Evolutionary conservation across 1,284 basidiomycete genomes (phyloP).

Genomic region (Pseudozyma sp.): DNA sequence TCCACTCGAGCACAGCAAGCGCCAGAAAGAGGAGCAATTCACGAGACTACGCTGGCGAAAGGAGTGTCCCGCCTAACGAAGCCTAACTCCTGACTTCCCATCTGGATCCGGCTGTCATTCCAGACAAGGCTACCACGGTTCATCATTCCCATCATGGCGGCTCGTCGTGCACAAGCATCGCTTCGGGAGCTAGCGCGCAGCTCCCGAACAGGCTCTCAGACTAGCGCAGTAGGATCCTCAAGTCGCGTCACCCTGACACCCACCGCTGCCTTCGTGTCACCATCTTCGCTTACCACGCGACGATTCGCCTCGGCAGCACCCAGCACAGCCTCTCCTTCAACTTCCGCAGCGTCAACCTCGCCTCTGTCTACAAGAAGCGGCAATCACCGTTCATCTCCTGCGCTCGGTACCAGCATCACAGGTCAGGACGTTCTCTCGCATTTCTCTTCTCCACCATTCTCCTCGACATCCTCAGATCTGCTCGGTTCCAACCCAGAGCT

Average conservation of each 20-base stretch:
- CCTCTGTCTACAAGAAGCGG: slow-evolving; percentile 10
- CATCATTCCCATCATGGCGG: slow-evolving; percentile 24
- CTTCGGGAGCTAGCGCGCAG: slow-evolving; percentile 16
- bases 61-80: too few relatives aligned
- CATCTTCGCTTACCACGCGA: slow-evolving; percentile 10
- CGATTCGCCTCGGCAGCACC: slow-evolving; percentile 30
- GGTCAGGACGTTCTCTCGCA: slow-evolving; percentile 44
- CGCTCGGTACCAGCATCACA: slow-evolving; percentile 31
- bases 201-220: slow-evolving; percentile 2
- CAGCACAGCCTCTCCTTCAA: slow-evolving; percentile 22
- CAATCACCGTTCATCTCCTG: slow-evolving; percentile 15
- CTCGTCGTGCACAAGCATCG: slow-evolving; percentile 22
- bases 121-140: not conserved
- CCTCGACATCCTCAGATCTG: slow-evolving; percentile 34
- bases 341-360: slow-evolving; percentile 25
- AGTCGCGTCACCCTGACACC: slow-evolving; percentile 10
- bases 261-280: slow-evolving; percentile 4
- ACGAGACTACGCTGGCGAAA: not conserved
- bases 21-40: not conserved
- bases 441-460: slow-evolving; percentile 37
- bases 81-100: too few relatives aligned
- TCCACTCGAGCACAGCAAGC: too few relatives aligned
- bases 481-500: slow-evolving; percentile 51
- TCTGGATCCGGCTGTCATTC: not conserved
- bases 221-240: slow-evolving; percentile 7